Percentiles rank a stretch among this genome's conserved stretches.
phyloP scores from a whole-genome alignment of 176 grass and related monocot species.

The Paspalum notatum region DNA sequence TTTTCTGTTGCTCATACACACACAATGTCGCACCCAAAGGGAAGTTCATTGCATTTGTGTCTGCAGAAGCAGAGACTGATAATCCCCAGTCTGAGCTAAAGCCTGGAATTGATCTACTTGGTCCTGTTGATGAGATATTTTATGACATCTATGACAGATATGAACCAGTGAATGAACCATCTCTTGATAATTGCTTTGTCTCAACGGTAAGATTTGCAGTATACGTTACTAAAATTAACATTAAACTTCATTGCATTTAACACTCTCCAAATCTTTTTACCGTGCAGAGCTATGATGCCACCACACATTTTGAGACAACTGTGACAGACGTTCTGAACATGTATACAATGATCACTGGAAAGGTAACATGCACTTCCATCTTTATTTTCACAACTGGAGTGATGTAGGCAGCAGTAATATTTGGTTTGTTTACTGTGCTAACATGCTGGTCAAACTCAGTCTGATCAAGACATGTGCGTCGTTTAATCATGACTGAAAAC shows the following conservation, averaged over 20 bases:
- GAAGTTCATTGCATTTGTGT: constrained; percentile 96
- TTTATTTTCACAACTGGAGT: constrained; percentile 1
- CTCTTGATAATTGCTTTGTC: constrained; percentile 88
- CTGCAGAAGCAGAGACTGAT: constrained; percentile 78
- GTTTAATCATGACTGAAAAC: constrained; percentile 22
- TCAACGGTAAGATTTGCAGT: constrained; percentile 63
- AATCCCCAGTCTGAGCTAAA: constrained; percentile 69
- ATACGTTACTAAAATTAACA: constrained; percentile 26
- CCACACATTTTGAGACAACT: constrained; percentile 95
- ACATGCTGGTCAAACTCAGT: background rate
- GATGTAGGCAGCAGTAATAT: background rate
- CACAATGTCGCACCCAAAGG: constrained; percentile 94
- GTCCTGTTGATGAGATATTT: constrained; percentile 80
- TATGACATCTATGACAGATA: constrained; percentile 91
- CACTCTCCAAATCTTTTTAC: constrained; percentile 38
- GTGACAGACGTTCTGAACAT: constrained; percentile 84
- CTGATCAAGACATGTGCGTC: background rate
- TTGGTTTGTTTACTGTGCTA: background rate
- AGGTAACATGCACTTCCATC: constrained; percentile 50
- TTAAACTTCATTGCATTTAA: background rate
- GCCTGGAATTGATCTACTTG: constrained; percentile 86
- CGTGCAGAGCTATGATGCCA: constrained; percentile 89
- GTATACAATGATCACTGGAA: constrained; percentile 89
- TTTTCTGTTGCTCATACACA: constrained; percentile 92
- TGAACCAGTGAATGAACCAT: constrained; percentile 85